These are phyloP conservation scores for Wickerhamiella brachini DNA, from an alignment of 805 yeast species.

Conservation along the genomic window DNA sequence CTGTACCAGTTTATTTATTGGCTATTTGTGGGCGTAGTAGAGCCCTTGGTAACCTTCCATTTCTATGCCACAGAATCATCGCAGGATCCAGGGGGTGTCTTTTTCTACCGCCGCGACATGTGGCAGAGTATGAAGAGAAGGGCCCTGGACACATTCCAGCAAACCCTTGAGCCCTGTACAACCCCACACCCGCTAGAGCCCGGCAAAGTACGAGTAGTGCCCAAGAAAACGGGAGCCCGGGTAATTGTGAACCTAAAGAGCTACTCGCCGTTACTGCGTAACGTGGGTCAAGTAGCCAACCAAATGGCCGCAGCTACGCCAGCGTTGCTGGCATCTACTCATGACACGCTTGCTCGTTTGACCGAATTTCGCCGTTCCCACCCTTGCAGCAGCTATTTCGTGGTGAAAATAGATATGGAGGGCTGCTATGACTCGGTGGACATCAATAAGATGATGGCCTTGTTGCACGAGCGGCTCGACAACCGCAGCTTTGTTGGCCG, in stretches of 20 bases:
- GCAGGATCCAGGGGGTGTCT: conserved; percentile 6
- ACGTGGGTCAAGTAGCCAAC: conserved; percentile 21
- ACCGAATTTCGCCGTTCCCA: conserved; percentile 26
- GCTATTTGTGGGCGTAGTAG: conserved; percentile 38
- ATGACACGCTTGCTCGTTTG: conserved; percentile 32
- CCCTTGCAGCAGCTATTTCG: conserved; percentile 28
- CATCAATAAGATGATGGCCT: conserved; percentile 5
- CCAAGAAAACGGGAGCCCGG: conserved; percentile 12
- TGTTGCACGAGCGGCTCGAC: not conserved
- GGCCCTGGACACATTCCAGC: conserved; percentile 46
- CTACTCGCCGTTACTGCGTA: conserved; percentile 4
- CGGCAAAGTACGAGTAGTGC: conserved; percentile 8
- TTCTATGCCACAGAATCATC: conserved; percentile 56
- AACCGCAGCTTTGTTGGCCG: not conserved
- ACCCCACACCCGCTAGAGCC: not conserved
- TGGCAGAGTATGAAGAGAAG: conserved; percentile 8
- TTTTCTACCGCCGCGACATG: conserved; percentile 13
- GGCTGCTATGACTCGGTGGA: conserved; percentile 62
- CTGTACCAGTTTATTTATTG: conserved; percentile 38
- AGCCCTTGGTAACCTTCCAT: conserved; percentile 34
- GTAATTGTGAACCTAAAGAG: conserved; percentile 12
- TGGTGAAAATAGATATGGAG: conserved; percentile 60
- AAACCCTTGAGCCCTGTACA: conserved; percentile 3
- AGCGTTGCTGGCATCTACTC: not conserved
- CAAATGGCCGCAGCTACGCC: conserved; percentile 28